These are phyloP conservation scores for Umbilicaria muhlenbergii DNA, from an alignment of 495 filamentous ascomycete species.

Conservation along the genomic window DNA sequence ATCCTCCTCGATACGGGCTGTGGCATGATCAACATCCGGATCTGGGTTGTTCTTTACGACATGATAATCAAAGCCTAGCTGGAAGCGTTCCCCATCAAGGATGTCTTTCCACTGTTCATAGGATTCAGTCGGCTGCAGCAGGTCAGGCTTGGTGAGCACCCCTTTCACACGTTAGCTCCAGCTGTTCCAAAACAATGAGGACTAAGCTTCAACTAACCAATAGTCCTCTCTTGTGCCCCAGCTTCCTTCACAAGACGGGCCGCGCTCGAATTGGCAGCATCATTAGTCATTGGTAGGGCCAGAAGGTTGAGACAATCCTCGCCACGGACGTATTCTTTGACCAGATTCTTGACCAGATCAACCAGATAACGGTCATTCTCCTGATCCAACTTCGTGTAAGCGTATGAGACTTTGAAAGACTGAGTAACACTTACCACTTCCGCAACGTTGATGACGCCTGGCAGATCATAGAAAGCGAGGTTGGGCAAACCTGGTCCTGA, in stretches of 20 bases:
- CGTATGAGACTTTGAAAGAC: too few relatives aligned
- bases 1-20: constrained; percentile 40
- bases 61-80: constrained; percentile 47
- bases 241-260: constrained; percentile 41
- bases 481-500: constrained; percentile 50
- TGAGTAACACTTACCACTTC: constrained; percentile 23
- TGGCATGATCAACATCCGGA: constrained; percentile 30
- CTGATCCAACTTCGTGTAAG: too few relatives aligned
- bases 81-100: constrained; percentile 35
- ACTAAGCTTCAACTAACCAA: constrained; percentile 27
- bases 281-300: constrained; percentile 57
- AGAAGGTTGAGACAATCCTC: constrained; percentile 56
- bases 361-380: constrained; percentile 47
- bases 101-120: constrained; percentile 41
- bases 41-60: constrained; percentile 46
- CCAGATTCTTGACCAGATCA: constrained; percentile 49
- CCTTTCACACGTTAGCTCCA: too few relatives aligned
- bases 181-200: too few relatives aligned
- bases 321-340: constrained; percentile 47
- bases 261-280: constrained; percentile 57
- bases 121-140: constrained; percentile 31
- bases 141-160: constrained; percentile 69
- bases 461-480: constrained; percentile 67
- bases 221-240: constrained; percentile 42
- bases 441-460: constrained; percentile 56